Evolutionary conservation across 78 protist genomes (phyloP).

Genomic region (Mantamonas sphyraenae): DNA sequence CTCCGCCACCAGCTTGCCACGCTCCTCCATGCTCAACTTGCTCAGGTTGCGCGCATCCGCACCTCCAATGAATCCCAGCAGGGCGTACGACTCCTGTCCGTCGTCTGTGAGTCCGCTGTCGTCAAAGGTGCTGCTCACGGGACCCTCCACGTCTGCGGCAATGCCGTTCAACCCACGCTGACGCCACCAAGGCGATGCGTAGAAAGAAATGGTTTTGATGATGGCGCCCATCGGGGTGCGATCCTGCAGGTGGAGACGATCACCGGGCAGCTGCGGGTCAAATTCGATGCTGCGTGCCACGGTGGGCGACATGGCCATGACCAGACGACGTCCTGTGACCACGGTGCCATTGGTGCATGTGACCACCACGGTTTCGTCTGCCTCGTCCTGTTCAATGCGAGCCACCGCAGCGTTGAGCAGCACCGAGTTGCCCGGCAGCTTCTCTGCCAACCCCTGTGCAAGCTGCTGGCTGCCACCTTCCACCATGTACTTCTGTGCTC

Average conservation of each 20-base stretch:
- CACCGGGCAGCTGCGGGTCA: no score
- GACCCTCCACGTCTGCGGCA: not conserved
- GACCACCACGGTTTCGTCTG: no score
- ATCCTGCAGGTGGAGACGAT: conserved; percentile 14
- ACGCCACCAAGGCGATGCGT: conserved; percentile 11
- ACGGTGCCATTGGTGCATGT: no score
- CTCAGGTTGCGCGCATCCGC: conserved; percentile 2
- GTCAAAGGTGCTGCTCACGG: not conserved
- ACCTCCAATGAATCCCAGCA: conserved; percentile 7
- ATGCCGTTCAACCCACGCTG: not conserved
- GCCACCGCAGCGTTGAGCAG: no score
- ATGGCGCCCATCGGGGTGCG: conserved; percentile 6
- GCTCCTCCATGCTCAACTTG: not conserved
- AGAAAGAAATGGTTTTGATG: conserved; percentile 2
- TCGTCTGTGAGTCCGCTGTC: not conserved
- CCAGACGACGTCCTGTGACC: no score
- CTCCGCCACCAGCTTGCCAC: not conserved
- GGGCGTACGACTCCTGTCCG: not conserved
- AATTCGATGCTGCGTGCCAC: no score
- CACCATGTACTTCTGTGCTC: no score
- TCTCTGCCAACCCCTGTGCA: no score
- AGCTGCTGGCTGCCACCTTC: no score
- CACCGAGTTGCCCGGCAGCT: no score
- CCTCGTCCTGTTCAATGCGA: no score
- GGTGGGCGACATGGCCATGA: no score